These are phyloP conservation scores for Emergomyces orientalis DNA, from an alignment of 2,329 filamentous ascomycete genomes.

Conservation along the genomic window DNA sequence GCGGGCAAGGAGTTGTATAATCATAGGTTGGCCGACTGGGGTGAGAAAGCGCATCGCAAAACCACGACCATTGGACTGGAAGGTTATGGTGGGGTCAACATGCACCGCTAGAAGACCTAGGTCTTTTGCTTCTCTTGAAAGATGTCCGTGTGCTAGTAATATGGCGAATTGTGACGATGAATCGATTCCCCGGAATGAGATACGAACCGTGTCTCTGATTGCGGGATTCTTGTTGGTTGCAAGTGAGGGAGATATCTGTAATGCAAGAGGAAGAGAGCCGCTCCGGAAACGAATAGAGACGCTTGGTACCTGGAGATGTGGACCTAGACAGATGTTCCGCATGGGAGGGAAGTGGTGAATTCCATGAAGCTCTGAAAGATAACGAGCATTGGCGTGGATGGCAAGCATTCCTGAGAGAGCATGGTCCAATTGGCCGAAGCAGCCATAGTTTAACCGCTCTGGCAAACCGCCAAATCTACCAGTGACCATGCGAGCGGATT, in stretches of 20 bases:
- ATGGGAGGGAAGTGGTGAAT: conserved; percentile 19
- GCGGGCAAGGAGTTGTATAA: conserved; percentile 28
- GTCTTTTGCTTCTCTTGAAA: conserved; percentile 22
- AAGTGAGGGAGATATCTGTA: conserved; percentile 24
- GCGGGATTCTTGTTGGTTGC: conserved; percentile 22
- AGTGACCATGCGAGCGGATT: conserved; percentile 25
- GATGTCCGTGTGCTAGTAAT: conserved; percentile 29
- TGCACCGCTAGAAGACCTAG: conserved; percentile 22
- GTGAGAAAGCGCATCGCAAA: conserved; percentile 33
- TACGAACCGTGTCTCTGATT: conserved; percentile 28
- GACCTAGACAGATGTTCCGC: conserved; percentile 25
- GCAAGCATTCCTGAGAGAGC: conserved; percentile 30
- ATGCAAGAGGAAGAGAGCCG: conserved; percentile 23
- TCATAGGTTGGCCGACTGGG: conserved; percentile 28
- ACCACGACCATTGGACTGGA: conserved; percentile 25
- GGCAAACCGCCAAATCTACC: conserved; percentile 20
- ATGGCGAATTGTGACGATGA: conserved; percentile 24
- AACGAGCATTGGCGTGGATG: conserved; percentile 27
- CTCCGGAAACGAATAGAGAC: conserved; percentile 28
- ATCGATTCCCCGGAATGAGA: conserved; percentile 33
- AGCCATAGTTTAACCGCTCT: conserved; percentile 20
- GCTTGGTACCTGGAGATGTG: conserved; percentile 27
- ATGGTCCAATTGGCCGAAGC: conserved; percentile 28
- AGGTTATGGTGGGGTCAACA: conserved; percentile 25
- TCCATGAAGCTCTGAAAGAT: conserved; percentile 7